Evolutionary conservation across 495 filamentous ascomycete species (phyloP).

Genomic region (Eremomyces bilateralis): DNA sequence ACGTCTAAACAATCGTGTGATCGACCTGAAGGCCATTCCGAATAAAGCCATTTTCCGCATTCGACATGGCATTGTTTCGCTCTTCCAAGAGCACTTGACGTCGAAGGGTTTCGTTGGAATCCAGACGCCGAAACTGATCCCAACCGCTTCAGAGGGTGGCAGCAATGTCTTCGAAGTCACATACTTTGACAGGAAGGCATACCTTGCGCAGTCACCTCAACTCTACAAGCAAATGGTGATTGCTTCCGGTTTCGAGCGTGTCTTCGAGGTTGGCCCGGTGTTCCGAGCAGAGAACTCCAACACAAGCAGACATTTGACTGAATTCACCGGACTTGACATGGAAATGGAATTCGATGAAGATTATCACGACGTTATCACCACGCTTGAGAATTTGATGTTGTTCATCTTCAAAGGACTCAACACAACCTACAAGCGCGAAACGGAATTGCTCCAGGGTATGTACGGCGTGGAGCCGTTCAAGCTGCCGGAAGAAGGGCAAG

Average conservation of each 20-base stretch:
- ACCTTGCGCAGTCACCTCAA: constrained; percentile 24
- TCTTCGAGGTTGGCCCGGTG: constrained; percentile 23
- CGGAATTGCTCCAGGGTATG: constrained; percentile 19
- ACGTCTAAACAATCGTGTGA: constrained; percentile 22
- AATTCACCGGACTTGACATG: constrained; percentile 25
- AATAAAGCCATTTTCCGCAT: constrained; percentile 25
- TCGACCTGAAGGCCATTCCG: constrained; percentile 20
- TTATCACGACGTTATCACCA: constrained; percentile 24
- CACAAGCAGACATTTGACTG: constrained; percentile 24
- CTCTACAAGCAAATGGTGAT: constrained; percentile 27
- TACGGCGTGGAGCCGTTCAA: constrained; percentile 25
- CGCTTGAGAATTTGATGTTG: constrained; percentile 23
- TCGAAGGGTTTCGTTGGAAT: constrained; percentile 17
- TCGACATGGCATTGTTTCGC: constrained; percentile 17
- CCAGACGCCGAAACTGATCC: constrained; percentile 21
- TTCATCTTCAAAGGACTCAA: constrained; percentile 24
- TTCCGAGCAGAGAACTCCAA: constrained; percentile 27
- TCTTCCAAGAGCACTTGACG: constrained; percentile 22
- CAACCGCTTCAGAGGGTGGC: constrained; percentile 22
- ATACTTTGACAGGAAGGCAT: constrained; percentile 22
- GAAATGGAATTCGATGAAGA: constrained; percentile 25
- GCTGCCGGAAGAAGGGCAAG: constrained; percentile 42
- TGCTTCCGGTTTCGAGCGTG: constrained; percentile 19
- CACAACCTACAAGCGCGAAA: constrained; percentile 18
- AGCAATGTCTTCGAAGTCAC: constrained; percentile 23